Evolutionary conservation across 2,329 filamentous ascomycete species (phyloP).

Genomic region (Ophiostoma fasciatum): DNA sequence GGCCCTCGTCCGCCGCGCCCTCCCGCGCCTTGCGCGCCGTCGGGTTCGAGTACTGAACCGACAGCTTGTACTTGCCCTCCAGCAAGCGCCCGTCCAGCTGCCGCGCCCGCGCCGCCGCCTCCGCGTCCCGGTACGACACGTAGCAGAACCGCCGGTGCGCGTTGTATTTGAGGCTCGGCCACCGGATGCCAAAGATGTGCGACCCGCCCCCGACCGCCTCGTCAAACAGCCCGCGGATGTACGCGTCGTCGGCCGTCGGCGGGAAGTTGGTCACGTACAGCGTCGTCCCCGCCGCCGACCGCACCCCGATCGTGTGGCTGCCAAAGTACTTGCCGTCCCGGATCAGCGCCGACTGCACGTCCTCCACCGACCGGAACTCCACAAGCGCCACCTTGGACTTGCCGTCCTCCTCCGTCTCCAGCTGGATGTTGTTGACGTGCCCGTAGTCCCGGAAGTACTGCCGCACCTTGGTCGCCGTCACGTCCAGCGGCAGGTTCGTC

Average conservation of each 20-base stretch:
- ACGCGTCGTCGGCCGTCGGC: slow-evolving; percentile 55
- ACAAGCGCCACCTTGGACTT: slow-evolving; percentile 57
- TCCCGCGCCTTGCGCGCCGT: slow-evolving; percentile 60
- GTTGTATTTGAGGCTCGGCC: slow-evolving; percentile 83
- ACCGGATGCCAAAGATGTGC: slow-evolving; percentile 70
- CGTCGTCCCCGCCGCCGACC: slow-evolving; percentile 61
- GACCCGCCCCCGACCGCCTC: too few species aligned
- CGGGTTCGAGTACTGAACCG: slow-evolving; percentile 77
- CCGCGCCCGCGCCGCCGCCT: slow-evolving; percentile 56
- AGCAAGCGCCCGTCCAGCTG: slow-evolving; percentile 56
- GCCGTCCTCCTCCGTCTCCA: slow-evolving; percentile 47
- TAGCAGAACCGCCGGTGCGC: slow-evolving; percentile 89
- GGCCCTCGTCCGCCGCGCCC: slow-evolving; percentile 70
- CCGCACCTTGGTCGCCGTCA: slow-evolving; percentile 57
- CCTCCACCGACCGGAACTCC: slow-evolving; percentile 70
- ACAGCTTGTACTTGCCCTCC: slow-evolving; percentile 52
- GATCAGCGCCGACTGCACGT: slow-evolving; percentile 66
- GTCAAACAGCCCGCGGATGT: slow-evolving; percentile 53
- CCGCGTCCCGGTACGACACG: slow-evolving; percentile 62
- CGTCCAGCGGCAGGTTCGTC: slow-evolving; percentile 55
- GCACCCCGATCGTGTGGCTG: slow-evolving; percentile 57
- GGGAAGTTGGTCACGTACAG: slow-evolving; percentile 89
- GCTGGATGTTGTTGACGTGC: slow-evolving; percentile 60
- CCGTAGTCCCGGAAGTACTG: slow-evolving; percentile 92
- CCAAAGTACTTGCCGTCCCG: slow-evolving; percentile 69